phyloP scores from a whole-genome alignment of 2,329 filamentous ascomycete species.

The Herpotrichia juniperi region DNA sequence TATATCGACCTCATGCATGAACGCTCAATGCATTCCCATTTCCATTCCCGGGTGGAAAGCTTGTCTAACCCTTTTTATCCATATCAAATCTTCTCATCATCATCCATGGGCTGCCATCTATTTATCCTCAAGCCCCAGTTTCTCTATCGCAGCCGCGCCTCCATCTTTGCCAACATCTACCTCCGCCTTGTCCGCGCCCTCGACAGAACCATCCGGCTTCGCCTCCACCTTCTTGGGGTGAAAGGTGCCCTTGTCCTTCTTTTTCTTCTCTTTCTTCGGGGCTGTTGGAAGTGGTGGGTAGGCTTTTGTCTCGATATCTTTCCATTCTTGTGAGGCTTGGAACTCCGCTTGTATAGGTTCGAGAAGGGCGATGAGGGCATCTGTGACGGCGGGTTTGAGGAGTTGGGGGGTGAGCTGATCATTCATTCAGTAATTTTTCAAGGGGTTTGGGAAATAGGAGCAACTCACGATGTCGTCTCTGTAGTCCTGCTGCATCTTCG shows the following conservation, averaged over 20 bases:
- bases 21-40: not conserved
- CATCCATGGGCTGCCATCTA: slow-evolving; percentile 9
- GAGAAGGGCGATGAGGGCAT: slow-evolving; percentile 74
- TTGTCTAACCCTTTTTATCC: not conserved
- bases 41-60: not conserved
- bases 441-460: not conserved
- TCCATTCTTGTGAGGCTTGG: slow-evolving; percentile 76
- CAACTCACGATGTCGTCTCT: slow-evolving; percentile 71
- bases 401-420: slow-evolving; percentile 81
- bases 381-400: slow-evolving; percentile 82
- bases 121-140: slow-evolving; percentile 39
- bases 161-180: slow-evolving; percentile 49
- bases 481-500: slow-evolving; percentile 81
- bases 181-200: slow-evolving; percentile 49
- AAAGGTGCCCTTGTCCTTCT: slow-evolving; percentile 75
- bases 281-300: slow-evolving; percentile 74
- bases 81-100: not conserved
- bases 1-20: not conserved
- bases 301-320: slow-evolving; percentile 75
- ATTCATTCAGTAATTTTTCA: no score
- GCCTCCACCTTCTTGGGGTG: slow-evolving; percentile 58
- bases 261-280: slow-evolving; percentile 71
- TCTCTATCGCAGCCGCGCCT: slow-evolving; percentile 39
- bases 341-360: slow-evolving; percentile 79
- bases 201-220: slow-evolving; percentile 53